phyloP scores from a whole-genome alignment of 2,329 filamentous ascomycete species.

The Huntiella moniliformis region DNA sequence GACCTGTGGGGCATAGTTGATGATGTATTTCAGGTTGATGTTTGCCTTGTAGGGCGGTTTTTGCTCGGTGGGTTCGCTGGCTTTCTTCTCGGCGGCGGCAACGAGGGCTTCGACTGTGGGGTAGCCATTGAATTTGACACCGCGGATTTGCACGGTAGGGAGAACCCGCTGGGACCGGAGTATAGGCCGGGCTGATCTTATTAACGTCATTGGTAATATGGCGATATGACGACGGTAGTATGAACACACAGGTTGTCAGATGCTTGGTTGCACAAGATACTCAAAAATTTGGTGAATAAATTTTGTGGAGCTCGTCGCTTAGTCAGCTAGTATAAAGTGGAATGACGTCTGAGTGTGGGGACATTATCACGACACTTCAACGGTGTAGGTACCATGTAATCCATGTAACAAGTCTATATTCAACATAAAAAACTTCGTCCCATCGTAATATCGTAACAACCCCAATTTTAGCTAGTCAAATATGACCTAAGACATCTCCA shows the following conservation, averaged over 20 bases:
- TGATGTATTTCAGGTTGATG: conserved; percentile 78
- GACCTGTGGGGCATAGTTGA: conserved; percentile 64
- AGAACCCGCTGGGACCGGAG: neutral
- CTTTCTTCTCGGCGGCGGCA: too few relatives aligned
- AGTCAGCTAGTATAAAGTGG: too few relatives aligned
- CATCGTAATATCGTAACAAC: neutral
- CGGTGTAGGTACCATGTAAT: too few relatives aligned
- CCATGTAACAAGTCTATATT: neutral
- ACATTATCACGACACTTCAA: too few relatives aligned
- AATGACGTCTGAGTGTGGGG: too few relatives aligned
- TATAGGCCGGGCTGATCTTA: too few relatives aligned
- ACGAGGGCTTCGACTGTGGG: conserved; percentile 1
- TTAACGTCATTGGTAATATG: too few relatives aligned
- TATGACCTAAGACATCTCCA: conserved; percentile 1
- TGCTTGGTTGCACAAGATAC: too few relatives aligned
- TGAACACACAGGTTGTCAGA: too few relatives aligned
- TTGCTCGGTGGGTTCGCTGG: conserved; percentile 26
- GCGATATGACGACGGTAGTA: too few relatives aligned
- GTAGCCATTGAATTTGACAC: neutral
- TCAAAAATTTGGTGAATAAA: too few relatives aligned
- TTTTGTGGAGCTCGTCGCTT: too few relatives aligned
- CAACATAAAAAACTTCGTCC: neutral
- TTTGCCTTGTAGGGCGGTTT: conserved; percentile 59
- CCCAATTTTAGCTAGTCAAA: neutral
- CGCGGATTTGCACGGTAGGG: neutral